phyloP scores from a whole-genome alignment of 129 eudicot genomes.

The Scalesia atractyloides region DNA sequence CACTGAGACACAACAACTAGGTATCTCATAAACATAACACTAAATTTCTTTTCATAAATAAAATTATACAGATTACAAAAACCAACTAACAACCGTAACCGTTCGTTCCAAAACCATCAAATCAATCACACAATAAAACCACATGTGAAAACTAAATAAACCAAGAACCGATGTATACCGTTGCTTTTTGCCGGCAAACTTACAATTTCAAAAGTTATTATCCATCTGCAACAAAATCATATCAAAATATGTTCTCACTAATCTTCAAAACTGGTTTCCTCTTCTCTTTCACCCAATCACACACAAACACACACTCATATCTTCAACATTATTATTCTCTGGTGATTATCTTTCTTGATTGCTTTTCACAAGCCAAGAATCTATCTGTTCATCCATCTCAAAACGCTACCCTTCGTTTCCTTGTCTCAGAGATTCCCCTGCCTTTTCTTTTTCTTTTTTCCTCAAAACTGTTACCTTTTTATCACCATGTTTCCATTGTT shows the following conservation, averaged over 20 bases:
- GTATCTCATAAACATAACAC: too few relatives aligned
- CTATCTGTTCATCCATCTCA: constrained; percentile 45
- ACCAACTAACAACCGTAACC: constrained; percentile 10
- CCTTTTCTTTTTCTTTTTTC: constrained; percentile 30
- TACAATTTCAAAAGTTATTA: constrained; percentile 33
- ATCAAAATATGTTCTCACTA: constrained; percentile 6
- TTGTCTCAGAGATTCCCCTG: constrained; percentile 44
- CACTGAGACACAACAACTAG: background rate
- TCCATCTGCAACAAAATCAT: background rate
- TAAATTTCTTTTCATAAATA: too few relatives aligned
- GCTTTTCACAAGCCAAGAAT: constrained; percentile 82
- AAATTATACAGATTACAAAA: background rate
- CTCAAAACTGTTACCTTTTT: constrained; percentile 45
- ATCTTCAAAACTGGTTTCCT: constrained; percentile 22
- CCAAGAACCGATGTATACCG: constrained; percentile 18
- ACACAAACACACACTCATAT: background rate
- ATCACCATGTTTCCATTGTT: constrained; percentile 65
- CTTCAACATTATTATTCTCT: constrained; percentile 35
- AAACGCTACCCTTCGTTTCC: constrained; percentile 41
- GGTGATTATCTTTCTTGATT: constrained; percentile 32
- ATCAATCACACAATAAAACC: constrained; percentile 1
- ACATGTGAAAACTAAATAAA: background rate
- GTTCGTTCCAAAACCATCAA: background rate
- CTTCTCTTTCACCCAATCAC: background rate
- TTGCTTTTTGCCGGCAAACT: constrained; percentile 58